Conservation (phyloP, 495 filamentous ascomycete species). For the Hyaloscypha bicolor region DNA sequence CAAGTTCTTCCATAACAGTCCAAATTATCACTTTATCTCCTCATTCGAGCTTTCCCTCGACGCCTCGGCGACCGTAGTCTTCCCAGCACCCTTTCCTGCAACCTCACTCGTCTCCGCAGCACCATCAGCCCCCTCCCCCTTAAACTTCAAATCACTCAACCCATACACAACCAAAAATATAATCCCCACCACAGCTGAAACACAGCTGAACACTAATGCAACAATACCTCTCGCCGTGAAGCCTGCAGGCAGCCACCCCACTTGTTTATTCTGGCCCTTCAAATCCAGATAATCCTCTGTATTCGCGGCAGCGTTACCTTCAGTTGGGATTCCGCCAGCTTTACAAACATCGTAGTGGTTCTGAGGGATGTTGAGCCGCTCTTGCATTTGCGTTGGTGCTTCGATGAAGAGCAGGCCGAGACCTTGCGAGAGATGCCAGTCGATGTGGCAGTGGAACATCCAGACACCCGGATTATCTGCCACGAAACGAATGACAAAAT, state of each 20-base stretch:
- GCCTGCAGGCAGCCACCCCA: constrained; percentile 55
- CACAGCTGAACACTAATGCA: constrained; percentile 68
- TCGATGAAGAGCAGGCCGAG: constrained; percentile 72
- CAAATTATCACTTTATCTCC: not conserved
- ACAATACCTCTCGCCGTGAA: constrained; percentile 72
- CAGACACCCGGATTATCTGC: constrained; percentile 78
- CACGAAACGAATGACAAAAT: constrained; percentile 60
- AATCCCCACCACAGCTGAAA: constrained; percentile 69
- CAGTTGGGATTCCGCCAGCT: constrained; percentile 46
- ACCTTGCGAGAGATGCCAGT: constrained; percentile 78
- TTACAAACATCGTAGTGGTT: constrained; percentile 63
- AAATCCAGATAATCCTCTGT: constrained; percentile 62
- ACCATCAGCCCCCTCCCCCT: not conserved
- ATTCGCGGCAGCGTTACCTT: constrained; percentile 79
- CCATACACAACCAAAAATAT: constrained; percentile 69
- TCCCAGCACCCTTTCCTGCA: not conserved
- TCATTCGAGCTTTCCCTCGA: not conserved
- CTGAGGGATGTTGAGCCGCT: constrained; percentile 60
- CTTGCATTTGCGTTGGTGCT: constrained; percentile 52
- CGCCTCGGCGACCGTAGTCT: not conserved
- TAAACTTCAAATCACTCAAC: constrained; percentile 32
- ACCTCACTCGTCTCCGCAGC: not conserved
- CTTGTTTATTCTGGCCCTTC: constrained; percentile 39
- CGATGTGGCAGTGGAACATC: constrained; percentile 82
- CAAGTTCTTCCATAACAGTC: no score